phyloP scores from a whole-genome alignment of 2,329 filamentous ascomycete genomes.

The Hypoxylon sp. region DNA sequence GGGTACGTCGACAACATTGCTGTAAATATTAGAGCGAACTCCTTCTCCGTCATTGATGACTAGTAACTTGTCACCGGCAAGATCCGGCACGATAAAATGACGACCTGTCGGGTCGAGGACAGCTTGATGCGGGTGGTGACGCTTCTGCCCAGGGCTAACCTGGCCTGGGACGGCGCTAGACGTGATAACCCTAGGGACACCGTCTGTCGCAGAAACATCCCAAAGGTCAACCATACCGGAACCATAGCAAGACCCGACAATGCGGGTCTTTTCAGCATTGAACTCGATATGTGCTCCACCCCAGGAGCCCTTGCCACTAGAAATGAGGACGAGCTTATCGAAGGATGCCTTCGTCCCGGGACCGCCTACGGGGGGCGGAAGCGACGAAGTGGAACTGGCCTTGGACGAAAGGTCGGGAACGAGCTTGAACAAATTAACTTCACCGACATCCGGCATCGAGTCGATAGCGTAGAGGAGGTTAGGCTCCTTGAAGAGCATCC shows the following conservation, averaged over 20 bases:
- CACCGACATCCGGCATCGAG: conserved; percentile 57
- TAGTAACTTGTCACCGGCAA: conserved; percentile 63
- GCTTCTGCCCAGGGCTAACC: conserved; percentile 42
- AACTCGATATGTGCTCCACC: conserved; percentile 65
- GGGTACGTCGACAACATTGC: background rate
- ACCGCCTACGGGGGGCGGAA: no score
- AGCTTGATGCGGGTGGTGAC: conserved; percentile 62
- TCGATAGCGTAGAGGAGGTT: conserved; percentile 63
- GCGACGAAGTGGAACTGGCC: no score
- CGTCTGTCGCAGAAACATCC: background rate
- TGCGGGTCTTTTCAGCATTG: conserved; percentile 60
- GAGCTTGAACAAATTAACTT: conserved; percentile 58
- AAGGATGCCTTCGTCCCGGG: conserved; percentile 48
- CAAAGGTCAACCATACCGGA: conserved; percentile 53
- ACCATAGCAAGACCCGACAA: conserved; percentile 62
- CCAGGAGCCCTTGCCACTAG: conserved; percentile 46
- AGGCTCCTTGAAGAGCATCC: conserved; percentile 61
- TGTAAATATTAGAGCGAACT: conserved; percentile 54
- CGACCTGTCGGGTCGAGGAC: conserved; percentile 64
- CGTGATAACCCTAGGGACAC: background rate
- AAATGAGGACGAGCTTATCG: conserved; percentile 23
- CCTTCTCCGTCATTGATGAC: conserved; percentile 62
- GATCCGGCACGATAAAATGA: conserved; percentile 64
- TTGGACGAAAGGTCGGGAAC: conserved; percentile 46
- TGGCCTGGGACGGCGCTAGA: conserved; percentile 43